Percentiles rank a stretch among this genome's conserved stretches.
These are phyloP conservation scores for Phaffia australis DNA, from an alignment of 768 basidiomycete genomes.

Conservation along the genomic window DNA sequence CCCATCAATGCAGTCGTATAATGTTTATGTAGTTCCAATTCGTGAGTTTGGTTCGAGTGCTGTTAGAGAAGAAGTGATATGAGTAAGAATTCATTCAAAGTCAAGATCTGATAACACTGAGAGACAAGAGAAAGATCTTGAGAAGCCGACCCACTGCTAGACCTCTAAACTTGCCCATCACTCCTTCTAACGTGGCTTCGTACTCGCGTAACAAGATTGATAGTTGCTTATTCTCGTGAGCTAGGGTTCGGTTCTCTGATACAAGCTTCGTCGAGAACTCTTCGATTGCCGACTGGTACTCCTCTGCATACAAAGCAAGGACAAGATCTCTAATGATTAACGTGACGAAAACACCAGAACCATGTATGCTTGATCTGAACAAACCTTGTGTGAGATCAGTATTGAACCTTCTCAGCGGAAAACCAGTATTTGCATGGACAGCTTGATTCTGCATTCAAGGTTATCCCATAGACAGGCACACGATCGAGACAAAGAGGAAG, in stretches of 20 bases:
- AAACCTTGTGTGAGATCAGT: conserved; percentile 57
- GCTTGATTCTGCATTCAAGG: conserved; percentile 55
- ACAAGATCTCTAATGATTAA: conserved; percentile 10
- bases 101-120: background rate
- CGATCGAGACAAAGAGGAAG: background rate
- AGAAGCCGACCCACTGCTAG: conserved; percentile 57
- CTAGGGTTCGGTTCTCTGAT: conserved; percentile 82
- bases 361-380: background rate
- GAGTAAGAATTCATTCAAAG: background rate
- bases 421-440: conserved; percentile 57
- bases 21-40: conserved; percentile 23
- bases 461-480: background rate
- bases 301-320: conserved; percentile 47
- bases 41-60: conserved; percentile 25
- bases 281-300: conserved; percentile 85
- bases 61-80: background rate
- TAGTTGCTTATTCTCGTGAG: conserved; percentile 93
- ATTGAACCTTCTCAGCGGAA: conserved; percentile 71
- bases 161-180: conserved; percentile 91
- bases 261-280: conserved; percentile 76
- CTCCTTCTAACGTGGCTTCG: conserved; percentile 83
- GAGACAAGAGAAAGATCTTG: background rate
- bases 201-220: conserved; percentile 83
- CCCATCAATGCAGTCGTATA: conserved; percentile 19
- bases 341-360: background rate